phyloP scores from a whole-genome alignment of 2,329 filamentous ascomycete genomes.

The Penicillium sp. region DNA sequence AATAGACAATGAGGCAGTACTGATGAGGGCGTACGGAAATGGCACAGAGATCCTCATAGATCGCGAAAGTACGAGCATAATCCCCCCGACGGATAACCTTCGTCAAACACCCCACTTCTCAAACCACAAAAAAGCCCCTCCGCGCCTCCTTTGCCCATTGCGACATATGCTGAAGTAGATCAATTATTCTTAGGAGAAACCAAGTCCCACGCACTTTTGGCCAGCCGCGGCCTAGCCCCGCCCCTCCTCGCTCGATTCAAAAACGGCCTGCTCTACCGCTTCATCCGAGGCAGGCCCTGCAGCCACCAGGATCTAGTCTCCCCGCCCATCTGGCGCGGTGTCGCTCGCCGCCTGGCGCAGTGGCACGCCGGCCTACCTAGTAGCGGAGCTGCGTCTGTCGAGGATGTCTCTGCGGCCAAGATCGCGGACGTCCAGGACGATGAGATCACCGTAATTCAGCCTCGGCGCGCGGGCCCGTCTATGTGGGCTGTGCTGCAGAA shows the following conservation, averaged over 20 bases:
- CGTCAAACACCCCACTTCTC: neutral
- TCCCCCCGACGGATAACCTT: constrained; percentile 2
- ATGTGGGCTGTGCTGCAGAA: constrained; percentile 95
- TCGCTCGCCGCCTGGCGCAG: constrained; percentile 80
- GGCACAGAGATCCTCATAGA: constrained; percentile 95
- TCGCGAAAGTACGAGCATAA: constrained; percentile 69
- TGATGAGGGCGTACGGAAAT: constrained; percentile 90
- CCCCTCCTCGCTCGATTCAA: constrained; percentile 86
- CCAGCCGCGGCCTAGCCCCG: constrained; percentile 78
- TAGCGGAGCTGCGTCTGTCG: constrained; percentile 41
- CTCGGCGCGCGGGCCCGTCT: constrained; percentile 70
- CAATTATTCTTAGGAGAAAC: constrained; percentile 54
- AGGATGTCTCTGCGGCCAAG: constrained; percentile 17
- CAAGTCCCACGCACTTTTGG: constrained; percentile 77
- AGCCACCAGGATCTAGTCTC: constrained; percentile 75
- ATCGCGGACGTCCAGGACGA: constrained; percentile 17
- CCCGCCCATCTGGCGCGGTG: constrained; percentile 74
- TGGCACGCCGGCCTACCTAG: constrained; percentile 79
- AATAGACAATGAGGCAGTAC: constrained; percentile 78
- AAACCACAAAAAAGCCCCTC: neutral
- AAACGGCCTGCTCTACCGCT: constrained; percentile 94
- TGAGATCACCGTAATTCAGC: constrained; percentile 22
- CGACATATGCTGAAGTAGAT: constrained; percentile 37
- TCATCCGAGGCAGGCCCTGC: constrained; percentile 77
- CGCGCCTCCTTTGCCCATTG: constrained; percentile 30